These are phyloP conservation scores for Diplocarpon rosae DNA, from an alignment of 2,329 filamentous ascomycete species.

Conservation along the genomic window DNA sequence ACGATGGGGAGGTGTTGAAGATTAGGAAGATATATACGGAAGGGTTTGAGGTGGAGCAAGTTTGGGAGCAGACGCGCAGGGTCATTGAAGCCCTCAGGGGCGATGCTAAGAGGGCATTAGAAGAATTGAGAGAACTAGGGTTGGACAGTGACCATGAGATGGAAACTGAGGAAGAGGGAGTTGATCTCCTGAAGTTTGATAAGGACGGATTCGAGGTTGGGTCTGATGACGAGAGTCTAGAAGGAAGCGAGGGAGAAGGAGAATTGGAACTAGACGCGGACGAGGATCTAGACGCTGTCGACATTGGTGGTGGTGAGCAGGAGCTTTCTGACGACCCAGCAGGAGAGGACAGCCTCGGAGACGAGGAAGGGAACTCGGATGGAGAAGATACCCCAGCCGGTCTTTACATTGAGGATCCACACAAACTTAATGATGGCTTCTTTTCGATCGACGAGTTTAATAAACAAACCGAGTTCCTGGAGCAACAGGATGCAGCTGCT, in stretches of 20 bases:
- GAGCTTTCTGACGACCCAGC: constrained; percentile 30
- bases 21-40: constrained; percentile 75
- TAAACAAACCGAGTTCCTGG: constrained; percentile 79
- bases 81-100: constrained; percentile 58
- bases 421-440: constrained; percentile 92
- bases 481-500: constrained; percentile 70
- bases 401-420: constrained; percentile 58
- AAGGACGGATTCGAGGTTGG: constrained; percentile 32
- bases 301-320: constrained; percentile 13
- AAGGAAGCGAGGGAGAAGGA: constrained; percentile 21
- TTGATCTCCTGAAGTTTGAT: constrained; percentile 29
- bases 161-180: constrained; percentile 25
- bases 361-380: constrained; percentile 34
- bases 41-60: constrained; percentile 77
- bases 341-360: constrained; percentile 28
- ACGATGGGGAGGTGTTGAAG: constrained; percentile 48
- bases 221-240: constrained; percentile 24
- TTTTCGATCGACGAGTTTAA: constrained; percentile 98
- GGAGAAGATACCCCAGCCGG: constrained; percentile 38
- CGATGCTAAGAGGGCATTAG: constrained; percentile 40
- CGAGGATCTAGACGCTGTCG: constrained; percentile 24
- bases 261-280: constrained; percentile 22
- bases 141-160: constrained; percentile 20
- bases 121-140: constrained; percentile 25
- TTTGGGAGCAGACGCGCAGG: constrained; percentile 87